Evolutionary conservation across 2,329 filamentous ascomycete genomes (phyloP).

Genomic region (Penicillium olsonii): DNA sequence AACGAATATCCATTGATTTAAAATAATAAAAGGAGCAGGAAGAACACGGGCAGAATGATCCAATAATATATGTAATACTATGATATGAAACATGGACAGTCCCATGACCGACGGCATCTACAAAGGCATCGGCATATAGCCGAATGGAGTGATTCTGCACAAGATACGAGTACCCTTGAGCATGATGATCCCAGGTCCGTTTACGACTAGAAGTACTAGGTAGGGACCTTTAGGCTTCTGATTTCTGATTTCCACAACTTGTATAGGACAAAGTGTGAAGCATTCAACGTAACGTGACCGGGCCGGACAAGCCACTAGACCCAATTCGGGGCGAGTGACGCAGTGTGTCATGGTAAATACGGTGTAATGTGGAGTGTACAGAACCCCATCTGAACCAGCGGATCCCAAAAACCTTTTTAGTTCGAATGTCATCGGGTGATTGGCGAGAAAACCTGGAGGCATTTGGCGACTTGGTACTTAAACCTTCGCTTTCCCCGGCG

Average conservation of each 20-base stretch:
- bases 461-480: constrained; percentile 25
- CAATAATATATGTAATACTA: background rate
- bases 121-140: background rate
- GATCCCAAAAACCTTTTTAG: background rate
- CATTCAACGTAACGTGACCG: constrained; percentile 18
- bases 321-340: background rate
- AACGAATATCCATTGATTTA: too few species aligned
- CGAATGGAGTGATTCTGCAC: background rate
- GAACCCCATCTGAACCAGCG: background rate
- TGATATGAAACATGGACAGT: too few species aligned
- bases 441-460: constrained; percentile 19
- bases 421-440: background rate
- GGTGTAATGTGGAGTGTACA: background rate
- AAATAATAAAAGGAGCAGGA: too few species aligned
- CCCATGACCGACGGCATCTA: too few species aligned
- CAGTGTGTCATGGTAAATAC: background rate
- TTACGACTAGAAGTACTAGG: too few species aligned
- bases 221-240: too few species aligned
- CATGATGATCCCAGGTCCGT: too few species aligned
- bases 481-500: constrained; percentile 30
- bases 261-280: background rate
- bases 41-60: background rate
- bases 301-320: constrained; percentile 1
- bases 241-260: too few species aligned
- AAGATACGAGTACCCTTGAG: background rate